A percentile compares a stretch with the other conserved stretches of the same genome.
These are phyloP conservation scores for Chlorella sp. DNA, from an alignment of 139 green algal species.

Conservation along the genomic window DNA sequence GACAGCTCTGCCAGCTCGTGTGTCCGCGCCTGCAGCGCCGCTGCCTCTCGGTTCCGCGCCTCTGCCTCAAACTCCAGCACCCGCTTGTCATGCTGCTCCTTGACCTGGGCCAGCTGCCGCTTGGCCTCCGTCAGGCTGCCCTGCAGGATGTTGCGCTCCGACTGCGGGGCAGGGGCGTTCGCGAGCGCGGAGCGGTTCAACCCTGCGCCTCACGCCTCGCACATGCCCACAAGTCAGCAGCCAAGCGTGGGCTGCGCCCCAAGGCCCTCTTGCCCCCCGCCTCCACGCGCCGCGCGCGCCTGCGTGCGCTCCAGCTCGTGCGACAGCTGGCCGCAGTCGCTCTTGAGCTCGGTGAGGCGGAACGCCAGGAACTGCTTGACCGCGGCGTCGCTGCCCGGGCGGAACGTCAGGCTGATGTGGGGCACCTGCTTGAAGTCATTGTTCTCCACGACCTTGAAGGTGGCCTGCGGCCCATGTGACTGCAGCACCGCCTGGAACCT, in stretches of 20 bases:
- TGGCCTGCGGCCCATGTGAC: neutral
- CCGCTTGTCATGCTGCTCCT: slow-evolving; percentile 61
- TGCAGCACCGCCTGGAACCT: slow-evolving; percentile 28
- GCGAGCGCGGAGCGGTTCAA: no score
- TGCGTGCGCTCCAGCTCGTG: slow-evolving; percentile 43
- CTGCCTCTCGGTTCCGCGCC: slow-evolving; percentile 48
- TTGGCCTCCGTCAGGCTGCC: slow-evolving; percentile 29
- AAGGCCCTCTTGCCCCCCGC: no score
- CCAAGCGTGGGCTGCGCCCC: no score
- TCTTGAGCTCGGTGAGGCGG: slow-evolving; percentile 76
- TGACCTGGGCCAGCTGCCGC: slow-evolving; percentile 47
- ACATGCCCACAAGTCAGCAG: no score
- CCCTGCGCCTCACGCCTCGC: no score
- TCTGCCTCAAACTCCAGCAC: slow-evolving; percentile 61
- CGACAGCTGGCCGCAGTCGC: slow-evolving; percentile 41
- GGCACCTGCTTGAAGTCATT: slow-evolving; percentile 96
- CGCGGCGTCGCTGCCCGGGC: slow-evolving; percentile 74
- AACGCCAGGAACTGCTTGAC: slow-evolving; percentile 90
- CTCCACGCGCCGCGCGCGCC: no score
- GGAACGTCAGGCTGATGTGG: slow-evolving; percentile 87
- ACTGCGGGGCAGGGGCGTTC: no score
- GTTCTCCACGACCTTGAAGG: slow-evolving; percentile 85
- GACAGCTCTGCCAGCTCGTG: slow-evolving; percentile 39
- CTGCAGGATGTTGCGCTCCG: slow-evolving; percentile 36
- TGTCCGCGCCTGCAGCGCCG: slow-evolving; percentile 49